Evolutionary conservation across 345 rosid genomes (phyloP).

Genomic region (Arabidopsis arenosa): DNA sequence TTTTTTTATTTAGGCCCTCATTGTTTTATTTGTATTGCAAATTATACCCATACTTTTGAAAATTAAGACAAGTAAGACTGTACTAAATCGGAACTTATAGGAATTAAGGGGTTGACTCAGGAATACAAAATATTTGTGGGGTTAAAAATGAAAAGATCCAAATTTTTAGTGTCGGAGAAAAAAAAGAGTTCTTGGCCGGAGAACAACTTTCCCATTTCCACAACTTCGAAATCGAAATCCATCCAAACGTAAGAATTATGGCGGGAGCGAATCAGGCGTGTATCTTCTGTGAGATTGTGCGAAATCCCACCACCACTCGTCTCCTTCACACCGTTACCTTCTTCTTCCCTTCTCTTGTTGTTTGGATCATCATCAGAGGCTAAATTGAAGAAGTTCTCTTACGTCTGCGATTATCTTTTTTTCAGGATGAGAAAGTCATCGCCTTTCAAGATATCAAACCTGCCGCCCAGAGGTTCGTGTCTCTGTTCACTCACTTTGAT

Average conservation of each 20-base stretch:
- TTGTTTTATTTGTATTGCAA: background rate
- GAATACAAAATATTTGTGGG: background rate
- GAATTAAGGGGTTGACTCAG: background rate
- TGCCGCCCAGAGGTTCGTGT: conserved; percentile 70
- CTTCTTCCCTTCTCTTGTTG: conserved; percentile 11
- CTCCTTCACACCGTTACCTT: conserved; percentile 66
- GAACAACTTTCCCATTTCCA: background rate
- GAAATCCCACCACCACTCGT: conserved; percentile 50
- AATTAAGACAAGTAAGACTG: too few species aligned
- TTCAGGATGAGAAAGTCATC: conserved; percentile 78
- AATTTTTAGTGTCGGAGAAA: too few species aligned
- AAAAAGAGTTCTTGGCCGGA: too few species aligned
- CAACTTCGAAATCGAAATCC: conserved; percentile 24
- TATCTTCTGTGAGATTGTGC: conserved; percentile 75
- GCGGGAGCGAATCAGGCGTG: conserved; percentile 62
- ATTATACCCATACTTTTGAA: background rate
- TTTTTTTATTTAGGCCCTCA: background rate
- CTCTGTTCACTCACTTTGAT: background rate
- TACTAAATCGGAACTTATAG: background rate
- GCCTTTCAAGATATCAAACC: conserved; percentile 90
- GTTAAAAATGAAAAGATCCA: background rate
- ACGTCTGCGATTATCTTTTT: conserved; percentile 12
- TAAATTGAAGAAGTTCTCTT: background rate
- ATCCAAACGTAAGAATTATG: conserved; percentile 38
- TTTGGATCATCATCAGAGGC: background rate